Conservation (phyloP, 106 monocot genomes). For the Dendrobium officinale region DNA sequence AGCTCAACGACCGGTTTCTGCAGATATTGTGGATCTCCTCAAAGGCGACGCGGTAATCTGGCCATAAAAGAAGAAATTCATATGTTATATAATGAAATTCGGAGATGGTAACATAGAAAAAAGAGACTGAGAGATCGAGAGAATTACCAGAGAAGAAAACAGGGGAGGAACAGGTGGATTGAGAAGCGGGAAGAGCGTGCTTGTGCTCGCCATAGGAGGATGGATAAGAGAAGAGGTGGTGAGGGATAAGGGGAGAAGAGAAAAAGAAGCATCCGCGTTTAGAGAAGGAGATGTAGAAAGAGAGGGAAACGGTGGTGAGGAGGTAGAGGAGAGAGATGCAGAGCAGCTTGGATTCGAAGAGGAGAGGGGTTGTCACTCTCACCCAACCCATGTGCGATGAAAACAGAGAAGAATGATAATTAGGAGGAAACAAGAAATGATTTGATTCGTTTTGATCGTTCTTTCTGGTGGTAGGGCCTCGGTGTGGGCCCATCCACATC, state of each 20-base stretch:
- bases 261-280: constrained; percentile 25
- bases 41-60: constrained; percentile 48
- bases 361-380: constrained; percentile 29
- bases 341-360: constrained; percentile 83
- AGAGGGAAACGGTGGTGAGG: constrained; percentile 59
- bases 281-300: constrained; percentile 57
- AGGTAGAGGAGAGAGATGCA: constrained; percentile 84
- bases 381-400: constrained; percentile 21
- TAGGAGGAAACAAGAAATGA: neutral
- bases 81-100: neutral
- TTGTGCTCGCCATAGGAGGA: constrained; percentile 77
- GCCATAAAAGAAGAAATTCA: neutral
- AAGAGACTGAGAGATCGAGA: neutral
- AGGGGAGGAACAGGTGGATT: constrained; percentile 52
- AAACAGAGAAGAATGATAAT: neutral
- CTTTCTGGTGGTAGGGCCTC: neutral
- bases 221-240: constrained; percentile 52
- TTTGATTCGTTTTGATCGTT: neutral
- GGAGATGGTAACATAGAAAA: neutral
- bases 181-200: constrained; percentile 63
- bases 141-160: constrained; percentile 52
- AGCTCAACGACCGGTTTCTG: constrained; percentile 11
- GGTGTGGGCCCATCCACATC: neutral
- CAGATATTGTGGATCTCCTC: constrained; percentile 43
- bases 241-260: neutral